These are phyloP conservation scores for Exophiala spinifera DNA, from an alignment of 2,329 filamentous ascomycete genomes.

Conservation along the genomic window DNA sequence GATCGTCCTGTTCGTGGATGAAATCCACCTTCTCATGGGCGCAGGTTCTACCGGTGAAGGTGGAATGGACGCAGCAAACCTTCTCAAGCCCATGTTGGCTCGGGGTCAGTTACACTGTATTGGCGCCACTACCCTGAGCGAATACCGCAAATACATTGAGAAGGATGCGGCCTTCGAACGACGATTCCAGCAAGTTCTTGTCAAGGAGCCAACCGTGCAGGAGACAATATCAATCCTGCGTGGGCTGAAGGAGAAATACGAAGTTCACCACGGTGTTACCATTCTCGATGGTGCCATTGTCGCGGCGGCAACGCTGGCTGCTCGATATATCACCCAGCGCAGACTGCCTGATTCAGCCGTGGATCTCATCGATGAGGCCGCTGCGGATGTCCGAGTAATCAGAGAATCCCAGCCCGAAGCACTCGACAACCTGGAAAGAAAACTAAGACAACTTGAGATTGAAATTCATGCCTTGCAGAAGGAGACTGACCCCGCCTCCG, in stretches of 20 bases:
- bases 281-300: constrained; percentile 94
- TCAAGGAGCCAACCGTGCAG: constrained; percentile 83
- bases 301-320: constrained; percentile 82
- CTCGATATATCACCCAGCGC: constrained; percentile 86
- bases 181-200: constrained; percentile 95
- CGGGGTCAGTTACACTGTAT: constrained; percentile 97
- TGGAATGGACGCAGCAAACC: constrained; percentile 97
- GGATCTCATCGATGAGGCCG: constrained; percentile 92
- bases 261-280: constrained; percentile 95
- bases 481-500: constrained; percentile 92
- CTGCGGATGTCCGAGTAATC: constrained; percentile 91
- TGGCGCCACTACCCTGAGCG: constrained; percentile 87
- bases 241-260: constrained; percentile 95
- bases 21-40: constrained; percentile 98
- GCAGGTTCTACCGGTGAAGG: constrained; percentile 91
- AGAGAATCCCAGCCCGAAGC: constrained; percentile 95
- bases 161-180: constrained; percentile 98
- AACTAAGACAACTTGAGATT: constrained; percentile 85
- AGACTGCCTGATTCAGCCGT: constrained; percentile 95
- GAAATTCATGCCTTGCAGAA: constrained; percentile 93
- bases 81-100: constrained; percentile 97
- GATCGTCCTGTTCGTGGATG: constrained; percentile 97
- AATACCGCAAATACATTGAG: constrained; percentile 98
- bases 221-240: constrained; percentile 98
- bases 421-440: constrained; percentile 89